These are phyloP conservation scores for Eutypa lata DNA, from an alignment of 2,329 filamentous ascomycete genomes.

Conservation along the genomic window DNA sequence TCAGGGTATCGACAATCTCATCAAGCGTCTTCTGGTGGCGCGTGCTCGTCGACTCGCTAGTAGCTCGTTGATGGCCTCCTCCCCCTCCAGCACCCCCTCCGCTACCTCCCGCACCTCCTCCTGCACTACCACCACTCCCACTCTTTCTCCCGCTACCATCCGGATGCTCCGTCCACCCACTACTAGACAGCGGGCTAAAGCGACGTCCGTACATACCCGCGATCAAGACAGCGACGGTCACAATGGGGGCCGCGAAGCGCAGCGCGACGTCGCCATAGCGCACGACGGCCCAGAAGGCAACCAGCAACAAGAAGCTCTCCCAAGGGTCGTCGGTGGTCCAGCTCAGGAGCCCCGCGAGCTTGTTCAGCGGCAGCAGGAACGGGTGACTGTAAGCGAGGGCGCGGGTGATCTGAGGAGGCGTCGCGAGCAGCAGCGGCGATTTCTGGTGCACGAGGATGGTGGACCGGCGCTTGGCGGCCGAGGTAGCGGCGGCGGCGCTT, in stretches of 20 bases:
- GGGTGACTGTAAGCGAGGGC: conserved; percentile 95
- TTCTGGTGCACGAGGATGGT: conserved; percentile 97
- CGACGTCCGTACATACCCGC: conserved; percentile 88
- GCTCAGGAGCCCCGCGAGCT: conserved; percentile 77
- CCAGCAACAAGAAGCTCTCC: conserved; percentile 92
- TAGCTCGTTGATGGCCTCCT: conserved; percentile 38
- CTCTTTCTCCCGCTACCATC: conserved; percentile 27
- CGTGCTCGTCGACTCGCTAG: conserved; percentile 60
- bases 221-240: conserved; percentile 77
- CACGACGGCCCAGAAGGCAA: conserved; percentile 78
- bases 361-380: conserved; percentile 86
- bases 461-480: conserved; percentile 72
- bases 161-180: conserved; percentile 59
- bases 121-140: conserved; percentile 27
- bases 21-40: conserved; percentile 92
- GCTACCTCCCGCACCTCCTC: conserved; percentile 17
- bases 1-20: conserved; percentile 92
- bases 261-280: conserved; percentile 86
- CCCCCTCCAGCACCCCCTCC: conserved; percentile 10
- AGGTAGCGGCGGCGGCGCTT: conserved; percentile 61
- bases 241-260: conserved; percentile 76
- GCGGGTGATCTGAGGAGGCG: conserved; percentile 89
- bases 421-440: conserved; percentile 86
- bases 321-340: conserved; percentile 94
- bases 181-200: conserved; percentile 87